phyloP scores from a whole-genome alignment of 2,329 filamentous ascomycete species.

The Myrmaecium sp. region DNA sequence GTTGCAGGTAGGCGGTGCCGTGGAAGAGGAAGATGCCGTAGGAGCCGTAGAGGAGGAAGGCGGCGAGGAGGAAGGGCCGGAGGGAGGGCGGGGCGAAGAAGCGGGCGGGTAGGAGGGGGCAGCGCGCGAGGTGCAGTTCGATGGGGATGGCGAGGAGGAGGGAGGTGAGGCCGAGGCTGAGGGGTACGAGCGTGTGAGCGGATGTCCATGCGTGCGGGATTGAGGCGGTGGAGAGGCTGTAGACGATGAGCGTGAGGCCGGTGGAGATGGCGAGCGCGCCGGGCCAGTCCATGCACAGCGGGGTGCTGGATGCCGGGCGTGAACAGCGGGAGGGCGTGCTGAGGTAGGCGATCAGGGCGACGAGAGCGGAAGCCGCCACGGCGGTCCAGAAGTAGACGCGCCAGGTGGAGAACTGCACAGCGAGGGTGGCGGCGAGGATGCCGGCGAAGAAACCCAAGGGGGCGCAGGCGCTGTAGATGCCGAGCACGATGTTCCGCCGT shows the following conservation, averaged over 20 bases:
- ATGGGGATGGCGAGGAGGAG: slow-evolving; percentile 47
- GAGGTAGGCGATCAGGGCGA: slow-evolving; percentile 12
- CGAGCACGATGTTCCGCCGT: slow-evolving; percentile 2
- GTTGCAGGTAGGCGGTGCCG: slow-evolving; percentile 19
- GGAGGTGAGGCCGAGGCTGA: slow-evolving; percentile 44
- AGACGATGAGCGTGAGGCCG: slow-evolving; percentile 53
- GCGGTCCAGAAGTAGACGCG: slow-evolving; percentile 2
- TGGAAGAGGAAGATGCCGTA: slow-evolving; percentile 23
- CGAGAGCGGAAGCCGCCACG: background rate
- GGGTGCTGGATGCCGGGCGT: slow-evolving; percentile 3
- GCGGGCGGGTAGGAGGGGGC: slow-evolving; percentile 52
- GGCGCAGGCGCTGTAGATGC: slow-evolving; percentile 2
- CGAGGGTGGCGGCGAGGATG: background rate
- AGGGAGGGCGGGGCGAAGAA: slow-evolving; percentile 55
- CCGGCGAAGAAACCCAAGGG: slow-evolving; percentile 2
- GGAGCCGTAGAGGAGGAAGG: slow-evolving; percentile 27
- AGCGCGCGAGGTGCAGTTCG: slow-evolving; percentile 52
- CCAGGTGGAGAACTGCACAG: slow-evolving; percentile 1
- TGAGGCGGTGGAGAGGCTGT: slow-evolving; percentile 55
- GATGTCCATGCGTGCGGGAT: slow-evolving; percentile 56
- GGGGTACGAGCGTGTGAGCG: slow-evolving; percentile 50
- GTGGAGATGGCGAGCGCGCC: slow-evolving; percentile 17
- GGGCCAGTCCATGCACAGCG: slow-evolving; percentile 21
- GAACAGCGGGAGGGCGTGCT: slow-evolving; percentile 12
- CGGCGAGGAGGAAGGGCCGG: slow-evolving; percentile 18